phyloP scores from a whole-genome alignment of 805 yeast species.

The Pichia nakasei region DNA sequence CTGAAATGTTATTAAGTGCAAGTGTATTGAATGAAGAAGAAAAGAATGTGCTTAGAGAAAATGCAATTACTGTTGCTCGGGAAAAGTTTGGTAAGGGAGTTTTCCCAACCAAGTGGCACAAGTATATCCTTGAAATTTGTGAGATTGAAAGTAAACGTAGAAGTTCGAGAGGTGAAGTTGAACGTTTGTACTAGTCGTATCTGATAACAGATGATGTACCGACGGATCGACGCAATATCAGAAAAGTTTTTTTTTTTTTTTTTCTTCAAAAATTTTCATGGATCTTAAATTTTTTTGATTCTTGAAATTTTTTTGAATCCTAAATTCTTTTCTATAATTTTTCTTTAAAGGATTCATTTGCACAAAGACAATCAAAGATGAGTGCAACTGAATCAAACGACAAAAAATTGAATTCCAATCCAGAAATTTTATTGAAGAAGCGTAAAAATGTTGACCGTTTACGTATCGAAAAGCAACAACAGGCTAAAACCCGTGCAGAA shows the following conservation, averaged over 20 bases:
- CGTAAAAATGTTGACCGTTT: slow-evolving; percentile 71
- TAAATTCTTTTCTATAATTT: too few relatives aligned
- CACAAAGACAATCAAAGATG: too few relatives aligned
- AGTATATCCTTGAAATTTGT: slow-evolving; percentile 8
- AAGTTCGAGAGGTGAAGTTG: slow-evolving; percentile 22
- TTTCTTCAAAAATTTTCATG: too few relatives aligned
- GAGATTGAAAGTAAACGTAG: slow-evolving; percentile 17
- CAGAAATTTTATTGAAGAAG: slow-evolving; percentile 69
- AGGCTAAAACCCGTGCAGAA: slow-evolving; percentile 42
- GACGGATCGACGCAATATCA: too few relatives aligned
- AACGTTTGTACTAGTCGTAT: slow-evolving; percentile 13
- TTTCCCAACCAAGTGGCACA: slow-evolving; percentile 19
- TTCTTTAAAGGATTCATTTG: neutral
- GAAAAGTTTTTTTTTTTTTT: too few relatives aligned
- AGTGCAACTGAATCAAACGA: slow-evolving; percentile 2
- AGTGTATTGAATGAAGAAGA: slow-evolving; percentile 10
- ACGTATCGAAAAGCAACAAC: slow-evolving; percentile 65
- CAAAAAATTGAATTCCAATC: slow-evolving; percentile 42
- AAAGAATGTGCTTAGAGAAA: slow-evolving; percentile 14
- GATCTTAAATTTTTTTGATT: too few relatives aligned
- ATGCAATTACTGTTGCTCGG: slow-evolving; percentile 18
- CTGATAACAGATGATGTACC: too few relatives aligned
- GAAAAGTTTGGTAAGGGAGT: slow-evolving; percentile 21
- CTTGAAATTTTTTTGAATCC: too few relatives aligned
- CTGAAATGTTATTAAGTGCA: slow-evolving; percentile 37